Base-by-base conservation (phyloP, 2,329 filamentous ascomycete species). In the Verticillium isaacii region DNA sequence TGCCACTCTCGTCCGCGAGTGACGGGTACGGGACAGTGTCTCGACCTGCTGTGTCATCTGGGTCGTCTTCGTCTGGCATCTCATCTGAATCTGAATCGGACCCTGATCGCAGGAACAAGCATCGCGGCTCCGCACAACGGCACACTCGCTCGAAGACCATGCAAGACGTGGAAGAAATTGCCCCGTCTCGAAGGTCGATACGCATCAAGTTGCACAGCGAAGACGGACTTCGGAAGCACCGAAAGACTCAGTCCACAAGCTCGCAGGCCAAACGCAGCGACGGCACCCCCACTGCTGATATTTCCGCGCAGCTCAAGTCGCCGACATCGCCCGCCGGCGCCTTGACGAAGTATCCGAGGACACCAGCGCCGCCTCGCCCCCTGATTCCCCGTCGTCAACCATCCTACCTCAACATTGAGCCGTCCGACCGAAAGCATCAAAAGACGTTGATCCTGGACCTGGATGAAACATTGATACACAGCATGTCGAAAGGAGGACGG, bases 401-500 rank as follows among this genome's bases (percentile, higher is more conserved):
- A 23, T 97, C 93, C 0, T 97, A 97, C 73, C 85, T 92, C 52
- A 86, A 88, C 62, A 73, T 85, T 32, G 81, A 85, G 62, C 77
- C 85, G 64, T 69, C 75, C 67, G 75, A 78, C 56, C 76, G 77
- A 58, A 80, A 85, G 56, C 87, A 89, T 64, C 90, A 95, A 71
- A 99, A 99, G 81, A 99, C 95, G 0, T 78, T 99, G 63, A 93
- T 99, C 66, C 83, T 99, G 59, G 95, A 99, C 74, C 85, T 99
- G 19, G 95, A 99, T 75, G 95, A 99, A 77, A 99, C 95, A 0
- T 79, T 99, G 67, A 99, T 99, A 68, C 95, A 99, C 81, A 97
- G 93, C 75, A 93, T 98, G 84, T 93, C 94, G 64, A 97, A 97
- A 74, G 95, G 95, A 34, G 93, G 94, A 60, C 87, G 94, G 63